Base-by-base conservation (phyloP, 1,284 basidiomycete genomes). In the Cerioporus squamosus region DNA sequence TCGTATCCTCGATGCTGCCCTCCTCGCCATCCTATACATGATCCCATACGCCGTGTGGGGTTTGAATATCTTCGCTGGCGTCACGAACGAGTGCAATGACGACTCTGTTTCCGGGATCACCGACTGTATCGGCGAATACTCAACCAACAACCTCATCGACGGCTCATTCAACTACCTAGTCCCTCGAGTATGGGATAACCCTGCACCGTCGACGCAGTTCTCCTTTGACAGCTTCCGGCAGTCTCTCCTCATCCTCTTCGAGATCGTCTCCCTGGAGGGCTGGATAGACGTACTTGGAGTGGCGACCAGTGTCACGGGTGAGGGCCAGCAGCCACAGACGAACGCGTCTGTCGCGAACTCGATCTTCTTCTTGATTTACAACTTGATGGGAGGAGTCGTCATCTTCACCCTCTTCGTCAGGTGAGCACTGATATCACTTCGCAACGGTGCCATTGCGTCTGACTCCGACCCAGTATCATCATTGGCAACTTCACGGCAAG, bases 1-100 rank as follows among this genome's bases (percentile, higher is more conserved):
- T 18, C 89, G 94, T 67, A 96, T 99, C 61, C 66, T 97, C 53
- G 95, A 98, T 66, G 97, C 97, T 0, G 93, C 91, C 0, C 75
- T 98, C 51, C 85, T 99, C n/a, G 94, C 96, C 46, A 85, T 97
- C 52, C 81, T 98, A 49, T 95, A 98, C 77, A 90, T 98, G 83
- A 93, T 99, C 64, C 97, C 97, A 0, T 98, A 95, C 70, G 96
- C 97, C 4, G 90, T 98, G 1, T 98, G 97, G 96, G 97, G 95
- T 5, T 84, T 95, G 59, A 98, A 97, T 68, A 92, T 98, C 70
- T 98, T 98, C 74, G 81, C 88, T 1, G 95, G 95, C 7, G 77
- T 89, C 59, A 87, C 97, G 75, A 95, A 91, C 72, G 74, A 79
- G 46, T 99, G 97, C 79, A 98, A 94, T 70, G 95, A 98, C 69